These are phyloP conservation scores for Diplodia intermedia DNA, from an alignment of 2,329 filamentous ascomycete genomes.

Conservation along the genomic window DNA sequence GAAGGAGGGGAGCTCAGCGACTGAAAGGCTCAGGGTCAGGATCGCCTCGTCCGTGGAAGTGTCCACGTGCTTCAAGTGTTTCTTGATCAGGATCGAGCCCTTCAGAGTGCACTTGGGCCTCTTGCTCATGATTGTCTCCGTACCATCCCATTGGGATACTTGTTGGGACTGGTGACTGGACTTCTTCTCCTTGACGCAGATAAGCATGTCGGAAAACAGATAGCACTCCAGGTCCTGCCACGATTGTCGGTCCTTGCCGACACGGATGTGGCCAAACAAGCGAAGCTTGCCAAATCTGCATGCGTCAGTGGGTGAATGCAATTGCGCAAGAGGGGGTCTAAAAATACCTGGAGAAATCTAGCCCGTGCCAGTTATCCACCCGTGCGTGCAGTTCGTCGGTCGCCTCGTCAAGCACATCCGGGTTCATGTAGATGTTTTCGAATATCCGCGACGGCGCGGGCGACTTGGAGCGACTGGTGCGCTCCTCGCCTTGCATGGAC, in stretches of 20 bases:
- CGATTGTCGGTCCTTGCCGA: constrained; percentile 93
- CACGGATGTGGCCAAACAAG: constrained; percentile 85
- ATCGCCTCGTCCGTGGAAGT: constrained; percentile 75
- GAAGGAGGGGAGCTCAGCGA: constrained; percentile 90
- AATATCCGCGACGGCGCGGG: constrained; percentile 59
- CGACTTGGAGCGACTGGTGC: constrained; percentile 60
- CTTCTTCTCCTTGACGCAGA: constrained; percentile 99
- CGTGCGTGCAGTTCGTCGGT: constrained; percentile 82
- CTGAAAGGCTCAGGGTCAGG: constrained; percentile 87
- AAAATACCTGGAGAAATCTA: constrained; percentile 80
- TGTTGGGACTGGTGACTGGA: constrained; percentile 50
- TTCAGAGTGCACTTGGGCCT: constrained; percentile 85
- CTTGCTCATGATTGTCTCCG: constrained; percentile 59
- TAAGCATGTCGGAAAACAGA: constrained; percentile 97
- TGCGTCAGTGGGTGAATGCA: constrained; percentile 32
- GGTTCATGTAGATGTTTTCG: constrained; percentile 71
- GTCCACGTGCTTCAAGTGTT: constrained; percentile 93
- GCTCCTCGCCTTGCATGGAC: constrained; percentile 55
- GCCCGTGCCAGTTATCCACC: constrained; percentile 98
- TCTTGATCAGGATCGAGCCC: constrained; percentile 97
- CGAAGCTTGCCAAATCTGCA: constrained; percentile 86
- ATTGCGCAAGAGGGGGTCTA: constrained; percentile 6
- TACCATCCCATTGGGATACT: constrained; percentile 66
- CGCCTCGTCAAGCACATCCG: constrained; percentile 79
- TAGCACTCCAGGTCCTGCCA: constrained; percentile 99